Evolutionary conservation across 2,329 filamentous ascomycete genomes (phyloP).

Genomic region (Nemania bipapillata): DNA sequence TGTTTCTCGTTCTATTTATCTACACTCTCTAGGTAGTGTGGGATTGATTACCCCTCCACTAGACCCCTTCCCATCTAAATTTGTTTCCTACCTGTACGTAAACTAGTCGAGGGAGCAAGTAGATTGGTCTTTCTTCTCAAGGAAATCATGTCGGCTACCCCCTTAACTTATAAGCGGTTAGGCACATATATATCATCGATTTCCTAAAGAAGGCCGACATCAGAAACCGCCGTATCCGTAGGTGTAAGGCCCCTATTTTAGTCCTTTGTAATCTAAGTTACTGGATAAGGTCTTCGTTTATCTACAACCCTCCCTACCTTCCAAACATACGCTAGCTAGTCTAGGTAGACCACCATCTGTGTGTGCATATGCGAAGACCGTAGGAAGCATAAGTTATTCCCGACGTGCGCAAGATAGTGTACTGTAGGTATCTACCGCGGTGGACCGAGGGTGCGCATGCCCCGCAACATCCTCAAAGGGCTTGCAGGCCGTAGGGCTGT

Average conservation of each 20-base stretch:
- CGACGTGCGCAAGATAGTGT: not conserved
- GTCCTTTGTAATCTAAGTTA: too few species aligned
- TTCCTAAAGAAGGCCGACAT: too few species aligned
- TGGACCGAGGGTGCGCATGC: not conserved
- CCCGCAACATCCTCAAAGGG: slow-evolving; percentile 11
- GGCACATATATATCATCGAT: not conserved
- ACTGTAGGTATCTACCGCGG: too few species aligned
- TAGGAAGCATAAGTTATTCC: not conserved
- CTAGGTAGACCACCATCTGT: too few species aligned
- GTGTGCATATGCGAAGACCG: not conserved
- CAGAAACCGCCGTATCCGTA: not conserved
- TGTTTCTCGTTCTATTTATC: not conserved
- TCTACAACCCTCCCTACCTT: too few species aligned
- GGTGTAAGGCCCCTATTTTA: too few species aligned
- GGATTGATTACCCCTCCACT: slow-evolving; percentile 1
- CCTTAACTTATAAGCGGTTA: too few species aligned
- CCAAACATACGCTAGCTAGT: too few species aligned
- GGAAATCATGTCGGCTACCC: too few species aligned
- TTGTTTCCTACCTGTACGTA: not conserved
- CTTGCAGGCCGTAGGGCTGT: slow-evolving; percentile 33
- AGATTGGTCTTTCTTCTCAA: not conserved
- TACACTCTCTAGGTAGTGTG: not conserved
- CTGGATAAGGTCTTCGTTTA: too few species aligned
- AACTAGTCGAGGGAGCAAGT: not conserved
- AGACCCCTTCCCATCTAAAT: not conserved